phyloP scores from a whole-genome alignment of 768 basidiomycete species.

The Rhizopogon vinicolor region DNA sequence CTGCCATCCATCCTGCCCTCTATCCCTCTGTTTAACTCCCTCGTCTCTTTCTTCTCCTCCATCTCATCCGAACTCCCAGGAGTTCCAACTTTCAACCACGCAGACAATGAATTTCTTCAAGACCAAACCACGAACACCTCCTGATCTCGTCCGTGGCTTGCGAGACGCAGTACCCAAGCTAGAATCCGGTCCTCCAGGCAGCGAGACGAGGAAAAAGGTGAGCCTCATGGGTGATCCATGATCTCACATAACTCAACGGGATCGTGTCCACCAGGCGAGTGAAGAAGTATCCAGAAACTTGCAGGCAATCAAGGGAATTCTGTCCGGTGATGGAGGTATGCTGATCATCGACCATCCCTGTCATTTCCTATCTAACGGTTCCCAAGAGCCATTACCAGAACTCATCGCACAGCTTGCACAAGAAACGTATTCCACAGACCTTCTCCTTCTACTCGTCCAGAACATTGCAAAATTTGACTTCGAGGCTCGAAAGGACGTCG shows the following conservation, averaged over 20 bases:
- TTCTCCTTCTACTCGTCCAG: constrained; percentile 75
- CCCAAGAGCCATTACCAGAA: constrained; percentile 78
- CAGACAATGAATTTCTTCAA: constrained; percentile 90
- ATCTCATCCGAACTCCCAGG: neutral
- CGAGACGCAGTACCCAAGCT: constrained; percentile 76
- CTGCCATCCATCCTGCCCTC: constrained; percentile 1
- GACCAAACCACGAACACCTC: constrained; percentile 81
- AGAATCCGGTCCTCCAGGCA: constrained; percentile 68
- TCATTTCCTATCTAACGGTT: constrained; percentile 3
- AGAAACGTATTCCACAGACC: constrained; percentile 89
- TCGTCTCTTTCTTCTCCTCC: neutral
- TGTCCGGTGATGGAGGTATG: constrained; percentile 86
- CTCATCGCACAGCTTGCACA: constrained; percentile 92
- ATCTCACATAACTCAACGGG: neutral
- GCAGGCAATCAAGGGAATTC: constrained; percentile 83
- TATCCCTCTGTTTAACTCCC: neutral
- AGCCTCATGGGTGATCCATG: constrained; percentile 11
- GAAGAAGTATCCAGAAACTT: constrained; percentile 90
- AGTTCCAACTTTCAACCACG: neutral
- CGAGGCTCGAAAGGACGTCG: constrained; percentile 84
- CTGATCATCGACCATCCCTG: constrained; percentile 7
- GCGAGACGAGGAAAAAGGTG: constrained; percentile 80
- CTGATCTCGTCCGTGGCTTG: constrained; percentile 80
- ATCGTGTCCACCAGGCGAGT: constrained; percentile 51
- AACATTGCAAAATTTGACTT: constrained; percentile 90